These are phyloP conservation scores for Leccinum boreale DNA, from an alignment of 768 basidiomycete species.

Conservation along the genomic window DNA sequence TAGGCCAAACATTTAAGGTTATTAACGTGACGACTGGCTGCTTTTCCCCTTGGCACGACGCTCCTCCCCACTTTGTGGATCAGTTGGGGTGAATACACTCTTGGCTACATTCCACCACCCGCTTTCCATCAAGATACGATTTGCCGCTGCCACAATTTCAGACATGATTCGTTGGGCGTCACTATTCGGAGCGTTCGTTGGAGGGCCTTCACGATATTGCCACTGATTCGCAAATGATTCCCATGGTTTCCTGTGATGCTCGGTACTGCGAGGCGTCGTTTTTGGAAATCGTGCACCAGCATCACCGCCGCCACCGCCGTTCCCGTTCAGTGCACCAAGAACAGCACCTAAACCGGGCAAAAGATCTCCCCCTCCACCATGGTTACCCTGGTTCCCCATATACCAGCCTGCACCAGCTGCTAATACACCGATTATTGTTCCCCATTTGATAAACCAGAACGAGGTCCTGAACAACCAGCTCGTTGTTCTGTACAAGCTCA, in stretches of 20 bases:
- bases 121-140: conserved; percentile 29
- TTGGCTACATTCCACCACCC: conserved; percentile 40
- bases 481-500: conserved; percentile 76
- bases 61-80: conserved; percentile 5
- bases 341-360: conserved; percentile 39
- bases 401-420: conserved; percentile 57
- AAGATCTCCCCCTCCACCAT: conserved; percentile 32
- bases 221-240: conserved; percentile 63
- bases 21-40: conserved; percentile 17
- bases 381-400: conserved; percentile 39
- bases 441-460: conserved; percentile 79
- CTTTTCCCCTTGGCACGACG: conserved; percentile 6
- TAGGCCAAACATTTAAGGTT: background rate
- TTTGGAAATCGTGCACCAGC: conserved; percentile 24
- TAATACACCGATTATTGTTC: conserved; percentile 50
- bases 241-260: conserved; percentile 50
- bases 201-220: conserved; percentile 41
- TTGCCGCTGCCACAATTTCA: conserved; percentile 37
- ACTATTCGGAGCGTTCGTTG: conserved; percentile 23
- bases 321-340: conserved; percentile 42
- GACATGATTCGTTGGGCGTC: conserved; percentile 47
- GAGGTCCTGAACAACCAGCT: conserved; percentile 66
- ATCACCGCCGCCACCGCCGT: conserved; percentile 29
- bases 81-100: conserved; percentile 22
- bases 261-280: conserved; percentile 15